Evolutionary conservation across 179 eudicot species (phyloP), one percentile per base, ranked within the genome.

Genomic region (Sideroxylon spinosum): DNA sequence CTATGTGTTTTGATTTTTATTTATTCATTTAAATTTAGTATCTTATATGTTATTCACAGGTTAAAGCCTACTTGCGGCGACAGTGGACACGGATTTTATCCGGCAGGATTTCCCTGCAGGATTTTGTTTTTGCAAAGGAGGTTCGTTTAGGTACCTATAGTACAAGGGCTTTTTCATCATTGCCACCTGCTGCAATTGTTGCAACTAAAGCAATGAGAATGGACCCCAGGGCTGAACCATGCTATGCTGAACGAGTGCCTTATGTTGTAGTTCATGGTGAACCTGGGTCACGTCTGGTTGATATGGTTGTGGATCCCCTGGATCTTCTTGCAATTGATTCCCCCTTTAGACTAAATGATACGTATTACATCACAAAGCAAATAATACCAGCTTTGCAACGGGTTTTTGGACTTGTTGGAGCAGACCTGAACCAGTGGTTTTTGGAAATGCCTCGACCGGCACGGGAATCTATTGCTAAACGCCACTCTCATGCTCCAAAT

Each of bases 221-320:
- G 22, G 99, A 93, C 84, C 98, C 98, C 17, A 89, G 98, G 87
- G 97, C 98, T 57, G 98, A 93, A 82, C 98, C 98, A 57, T 92
- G 95, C 59, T 95, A 91, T 78, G 98, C 84, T 32, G 98, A 93
- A 85, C 90, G 99, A 73, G 78, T 93, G 44, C 92, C 94, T 59
- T 93, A 95, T 84, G 95, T 93, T 65, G 99, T 95, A 22, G 91
- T 95, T 74, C 98, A 95, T 61, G 98, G 98, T 55, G 99, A 95
- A 79, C 99, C 99, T 50, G 99, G 99, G 74, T 95, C 98, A 53
- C 94, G 99, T 75, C 78, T 95, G 64, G 86, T 87, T 64, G 98
- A 95, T 82, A 89, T 95, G 95, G 98, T 95, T 48, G 92, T 93
- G 75, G 93, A 88, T 63, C 99, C 99, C 71, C 89, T 85, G 66